Percentiles rank a stretch among this genome's conserved stretches.
phyloP scores from a whole-genome alignment of 768 basidiomycete genomes.

The Mycena sanguinolenta region DNA sequence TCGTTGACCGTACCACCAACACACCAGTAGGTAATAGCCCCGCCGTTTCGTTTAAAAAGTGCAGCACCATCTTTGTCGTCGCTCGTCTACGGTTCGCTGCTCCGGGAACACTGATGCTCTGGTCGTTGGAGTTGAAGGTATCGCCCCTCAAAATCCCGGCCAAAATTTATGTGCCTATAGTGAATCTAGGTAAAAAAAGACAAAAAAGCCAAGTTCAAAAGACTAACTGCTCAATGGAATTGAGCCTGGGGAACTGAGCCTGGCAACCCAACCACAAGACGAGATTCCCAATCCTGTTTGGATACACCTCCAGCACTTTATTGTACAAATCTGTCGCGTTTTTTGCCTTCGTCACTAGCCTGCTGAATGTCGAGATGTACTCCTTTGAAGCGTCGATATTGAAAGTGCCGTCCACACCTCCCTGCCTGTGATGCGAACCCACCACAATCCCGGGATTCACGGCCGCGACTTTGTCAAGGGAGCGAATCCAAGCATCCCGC shows the following conservation, averaged over 20 bases:
- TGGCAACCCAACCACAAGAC: slow-evolving; percentile 25
- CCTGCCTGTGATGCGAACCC: slow-evolving; percentile 24
- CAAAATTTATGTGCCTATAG: no score
- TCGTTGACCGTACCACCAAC: no score
- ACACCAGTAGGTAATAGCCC: no score
- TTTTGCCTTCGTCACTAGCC: slow-evolving; percentile 21
- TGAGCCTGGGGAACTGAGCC: slow-evolving; percentile 25
- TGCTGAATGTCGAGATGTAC: slow-evolving; percentile 23
- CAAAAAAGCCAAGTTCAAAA: no score
- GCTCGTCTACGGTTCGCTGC: no score
- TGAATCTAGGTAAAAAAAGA: no score
- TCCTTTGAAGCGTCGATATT: slow-evolving; percentile 25
- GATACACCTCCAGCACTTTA: slow-evolving; percentile 21
- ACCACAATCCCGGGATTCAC: slow-evolving; percentile 25
- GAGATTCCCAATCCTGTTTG: slow-evolving; percentile 26
- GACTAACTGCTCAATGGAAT: slow-evolving; percentile 17
- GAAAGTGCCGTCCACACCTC: slow-evolving; percentile 20
- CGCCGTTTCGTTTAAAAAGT: no score
- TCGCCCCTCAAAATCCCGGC: no score
- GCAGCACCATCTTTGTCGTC: no score
- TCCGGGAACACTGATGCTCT: no score
- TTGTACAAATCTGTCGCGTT: slow-evolving; percentile 20
- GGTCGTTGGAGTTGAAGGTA: no score
- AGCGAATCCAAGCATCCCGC: slow-evolving; percentile 28
- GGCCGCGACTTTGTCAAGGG: slow-evolving; percentile 23